Conservation (phyloP, 2,329 filamentous ascomycete species). For the Ophiostoma himal-ulmi region DNA sequence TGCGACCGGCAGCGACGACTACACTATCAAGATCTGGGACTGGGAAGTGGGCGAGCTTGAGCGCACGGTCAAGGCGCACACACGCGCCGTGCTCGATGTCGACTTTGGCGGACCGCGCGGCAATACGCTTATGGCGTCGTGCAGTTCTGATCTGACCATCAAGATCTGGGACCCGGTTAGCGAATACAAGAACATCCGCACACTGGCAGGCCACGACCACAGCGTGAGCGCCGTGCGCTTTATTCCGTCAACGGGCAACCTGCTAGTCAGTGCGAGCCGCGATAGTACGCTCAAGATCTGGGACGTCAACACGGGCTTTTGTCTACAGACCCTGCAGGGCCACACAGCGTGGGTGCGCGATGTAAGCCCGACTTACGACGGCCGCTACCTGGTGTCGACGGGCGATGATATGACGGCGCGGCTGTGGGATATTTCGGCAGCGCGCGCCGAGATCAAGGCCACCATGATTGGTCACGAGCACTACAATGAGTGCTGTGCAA, state of each 20-base stretch:
- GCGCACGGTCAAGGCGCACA: slow-evolving; percentile 85
- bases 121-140: slow-evolving; percentile 70
- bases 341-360: slow-evolving; percentile 90
- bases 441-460: slow-evolving; percentile 62
- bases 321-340: slow-evolving; percentile 80
- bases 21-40: slow-evolving; percentile 95
- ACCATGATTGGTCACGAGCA: slow-evolving; percentile 84
- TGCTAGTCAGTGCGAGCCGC: slow-evolving; percentile 78
- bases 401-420: slow-evolving; percentile 77
- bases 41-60: slow-evolving; percentile 92
- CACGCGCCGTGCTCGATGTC: slow-evolving; percentile 78
- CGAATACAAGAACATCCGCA: slow-evolving; percentile 93
- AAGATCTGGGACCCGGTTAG: slow-evolving; percentile 91
- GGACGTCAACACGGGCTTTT: slow-evolving; percentile 91
- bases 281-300: slow-evolving; percentile 83
- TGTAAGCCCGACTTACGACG: slow-evolving; percentile 75
- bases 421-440: slow-evolving; percentile 75
- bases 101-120: slow-evolving; percentile 84
- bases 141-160: slow-evolving; percentile 84
- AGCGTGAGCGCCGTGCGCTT: slow-evolving; percentile 85
- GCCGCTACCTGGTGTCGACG: slow-evolving; percentile 73
- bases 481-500: slow-evolving; percentile 74
- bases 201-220: slow-evolving; percentile 85
- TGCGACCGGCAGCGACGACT: slow-evolving; percentile 86
- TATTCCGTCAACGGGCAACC: slow-evolving; percentile 74